Evolutionary conservation across 164 flowering plant genomes (phyloP).

Genomic region (Cinnamomum micranthum): DNA sequence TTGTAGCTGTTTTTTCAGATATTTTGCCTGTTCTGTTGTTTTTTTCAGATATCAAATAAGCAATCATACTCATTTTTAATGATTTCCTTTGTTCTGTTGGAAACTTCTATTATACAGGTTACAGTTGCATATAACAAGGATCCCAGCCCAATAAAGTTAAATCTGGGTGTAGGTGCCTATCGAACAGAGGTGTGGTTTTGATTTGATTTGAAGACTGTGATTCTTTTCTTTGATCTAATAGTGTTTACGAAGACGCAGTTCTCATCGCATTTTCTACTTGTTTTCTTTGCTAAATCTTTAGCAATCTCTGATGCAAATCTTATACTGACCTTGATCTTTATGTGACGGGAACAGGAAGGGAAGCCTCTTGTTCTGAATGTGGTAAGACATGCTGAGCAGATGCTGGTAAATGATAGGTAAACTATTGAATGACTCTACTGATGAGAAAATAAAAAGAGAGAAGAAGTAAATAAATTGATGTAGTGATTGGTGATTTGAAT

Average conservation of each 20-base stretch:
- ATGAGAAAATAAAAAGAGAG: no score
- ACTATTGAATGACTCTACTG: not conserved
- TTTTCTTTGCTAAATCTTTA: not conserved
- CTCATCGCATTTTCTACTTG: not conserved
- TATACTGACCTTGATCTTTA: not conserved
- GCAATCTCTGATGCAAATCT: not conserved
- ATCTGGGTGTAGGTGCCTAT: conserved; percentile 99
- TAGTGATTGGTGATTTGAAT: not conserved
- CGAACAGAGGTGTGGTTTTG: conserved; percentile 71
- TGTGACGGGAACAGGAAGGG: conserved; percentile 61
- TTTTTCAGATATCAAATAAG: no score
- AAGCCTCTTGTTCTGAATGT: conserved; percentile 94
- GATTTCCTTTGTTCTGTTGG: no score
- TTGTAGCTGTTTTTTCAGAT: no score
- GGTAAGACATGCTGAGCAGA: conserved; percentile 80
- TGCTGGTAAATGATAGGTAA: conserved; percentile 62
- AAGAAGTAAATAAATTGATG: not conserved
- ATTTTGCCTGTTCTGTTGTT: no score
- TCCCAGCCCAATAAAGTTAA: conserved; percentile 79
- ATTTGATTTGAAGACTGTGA: not conserved
- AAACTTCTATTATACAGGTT: conserved; percentile 41
- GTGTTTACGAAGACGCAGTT: not conserved
- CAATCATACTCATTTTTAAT: no score
- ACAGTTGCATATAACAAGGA: conserved; percentile 98
- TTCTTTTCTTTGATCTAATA: not conserved